These are phyloP conservation scores for Colletotrichum neosansevieriae DNA, from an alignment of 2,329 filamentous ascomycete species.

Conservation along the genomic window DNA sequence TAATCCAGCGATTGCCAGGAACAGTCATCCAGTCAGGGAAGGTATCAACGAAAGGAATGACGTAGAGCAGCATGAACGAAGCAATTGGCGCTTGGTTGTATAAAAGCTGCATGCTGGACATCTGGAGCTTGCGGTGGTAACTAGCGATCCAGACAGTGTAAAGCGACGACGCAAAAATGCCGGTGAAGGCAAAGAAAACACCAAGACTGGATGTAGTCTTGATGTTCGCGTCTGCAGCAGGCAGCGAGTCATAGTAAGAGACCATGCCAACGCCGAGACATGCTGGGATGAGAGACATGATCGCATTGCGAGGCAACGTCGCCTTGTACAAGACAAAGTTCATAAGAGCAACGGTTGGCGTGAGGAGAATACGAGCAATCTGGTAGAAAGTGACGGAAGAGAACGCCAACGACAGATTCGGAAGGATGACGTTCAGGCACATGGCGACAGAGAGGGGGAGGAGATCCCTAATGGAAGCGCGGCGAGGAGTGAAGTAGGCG, in stretches of 20 bases:
- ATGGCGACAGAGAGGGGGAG: slow-evolving; percentile 75
- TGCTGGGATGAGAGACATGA: slow-evolving; percentile 68
- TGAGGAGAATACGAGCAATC: slow-evolving; percentile 75
- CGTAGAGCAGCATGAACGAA: slow-evolving; percentile 72
- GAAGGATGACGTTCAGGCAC: slow-evolving; percentile 77
- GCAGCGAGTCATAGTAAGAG: slow-evolving; percentile 76
- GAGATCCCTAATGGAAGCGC: slow-evolving; percentile 66
- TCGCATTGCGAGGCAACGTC: slow-evolving; percentile 66
- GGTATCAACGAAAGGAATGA: slow-evolving; percentile 74
- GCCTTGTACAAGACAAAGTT: slow-evolving; percentile 72
- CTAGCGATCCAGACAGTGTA: slow-evolving; percentile 78
- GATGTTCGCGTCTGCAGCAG: slow-evolving; percentile 57
- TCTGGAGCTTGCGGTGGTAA: slow-evolving; percentile 73
- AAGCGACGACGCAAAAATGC: slow-evolving; percentile 73
- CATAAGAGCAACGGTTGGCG: slow-evolving; percentile 73
- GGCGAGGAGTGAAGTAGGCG: slow-evolving; percentile 69
- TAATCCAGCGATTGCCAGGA: slow-evolving; percentile 63
- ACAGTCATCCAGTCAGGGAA: slow-evolving; percentile 69
- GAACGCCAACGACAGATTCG: slow-evolving; percentile 75
- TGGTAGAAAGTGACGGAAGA: slow-evolving; percentile 79
- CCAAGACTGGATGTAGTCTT: slow-evolving; percentile 70
- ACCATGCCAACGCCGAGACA: slow-evolving; percentile 75
- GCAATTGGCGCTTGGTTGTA: slow-evolving; percentile 76
- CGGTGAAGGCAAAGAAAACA: slow-evolving; percentile 72
- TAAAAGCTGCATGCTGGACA: slow-evolving; percentile 77